These are phyloP conservation scores for Rhodotorula glutinis DNA, from an alignment of 1,284 basidiomycete genomes.

Conservation along the genomic window DNA sequence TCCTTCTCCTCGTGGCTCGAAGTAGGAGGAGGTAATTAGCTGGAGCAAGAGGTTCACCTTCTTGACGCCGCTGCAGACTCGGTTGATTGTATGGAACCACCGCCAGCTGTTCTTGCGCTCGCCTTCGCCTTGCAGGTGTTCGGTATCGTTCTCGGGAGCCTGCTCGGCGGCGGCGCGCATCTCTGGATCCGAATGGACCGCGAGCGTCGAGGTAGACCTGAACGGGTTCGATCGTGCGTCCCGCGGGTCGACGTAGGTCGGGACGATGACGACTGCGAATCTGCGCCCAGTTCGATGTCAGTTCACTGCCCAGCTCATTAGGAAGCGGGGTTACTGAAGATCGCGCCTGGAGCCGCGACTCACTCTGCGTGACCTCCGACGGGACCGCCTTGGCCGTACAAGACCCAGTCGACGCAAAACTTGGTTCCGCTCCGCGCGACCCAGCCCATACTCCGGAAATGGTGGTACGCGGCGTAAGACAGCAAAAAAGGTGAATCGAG, in stretches of 20 bases:
- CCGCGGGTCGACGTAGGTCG: slow-evolving; percentile 76
- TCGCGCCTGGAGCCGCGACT: slow-evolving; percentile 50
- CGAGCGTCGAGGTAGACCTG: slow-evolving; percentile 51
- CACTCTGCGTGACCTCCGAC: slow-evolving; percentile 95
- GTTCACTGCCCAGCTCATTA: slow-evolving; percentile 3
- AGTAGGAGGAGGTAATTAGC: slow-evolving; percentile 1
- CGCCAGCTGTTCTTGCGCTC: slow-evolving; percentile 68
- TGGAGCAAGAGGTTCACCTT: too few species aligned
- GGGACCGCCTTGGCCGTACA: slow-evolving; percentile 77
- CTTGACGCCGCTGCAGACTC: slow-evolving; percentile 94
- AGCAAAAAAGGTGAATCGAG: slow-evolving; percentile 69
- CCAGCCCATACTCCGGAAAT: slow-evolving; percentile 97
- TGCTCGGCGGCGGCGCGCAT: not conserved
- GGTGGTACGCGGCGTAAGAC: slow-evolving; percentile 87
- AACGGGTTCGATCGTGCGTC: slow-evolving; percentile 64
- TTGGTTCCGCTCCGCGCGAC: slow-evolving; percentile 93
- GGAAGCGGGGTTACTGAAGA: not conserved
- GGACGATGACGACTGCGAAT: slow-evolving; percentile 83
- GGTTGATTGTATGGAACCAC: slow-evolving; percentile 94
- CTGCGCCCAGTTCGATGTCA: slow-evolving; percentile 51
- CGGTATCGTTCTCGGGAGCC: not conserved
- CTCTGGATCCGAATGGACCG: slow-evolving; percentile 5
- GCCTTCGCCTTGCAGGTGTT: slow-evolving; percentile 28
- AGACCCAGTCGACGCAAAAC: slow-evolving; percentile 90
- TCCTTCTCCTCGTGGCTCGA: not conserved